Conservation (phyloP, 106 monocot species). For the Narthecium ossifragum region DNA sequence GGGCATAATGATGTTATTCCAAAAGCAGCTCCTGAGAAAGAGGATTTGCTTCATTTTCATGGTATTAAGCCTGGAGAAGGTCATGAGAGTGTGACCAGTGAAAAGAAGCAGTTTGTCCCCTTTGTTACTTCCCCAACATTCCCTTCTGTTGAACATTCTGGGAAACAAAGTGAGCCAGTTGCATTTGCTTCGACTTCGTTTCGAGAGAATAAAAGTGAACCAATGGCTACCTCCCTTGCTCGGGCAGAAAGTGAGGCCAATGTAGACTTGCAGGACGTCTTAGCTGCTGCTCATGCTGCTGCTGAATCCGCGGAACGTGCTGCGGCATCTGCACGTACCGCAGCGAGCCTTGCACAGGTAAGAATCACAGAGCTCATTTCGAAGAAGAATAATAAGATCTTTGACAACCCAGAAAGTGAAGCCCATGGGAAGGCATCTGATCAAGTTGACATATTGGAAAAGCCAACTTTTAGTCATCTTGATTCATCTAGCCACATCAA, state of each 20-base stretch:
- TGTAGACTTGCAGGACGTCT: constrained; percentile 70
- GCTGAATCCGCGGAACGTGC: constrained; percentile 82
- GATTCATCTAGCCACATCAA: constrained; percentile 15
- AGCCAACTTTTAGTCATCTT: constrained; percentile 30
- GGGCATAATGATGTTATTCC: constrained; percentile 3
- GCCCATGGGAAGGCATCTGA: not conserved
- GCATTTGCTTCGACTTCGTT: not conserved
- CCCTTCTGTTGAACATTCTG: not conserved
- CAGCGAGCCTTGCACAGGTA: constrained; percentile 79
- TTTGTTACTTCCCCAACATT: constrained; percentile 45
- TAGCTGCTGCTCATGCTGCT: constrained; percentile 79
- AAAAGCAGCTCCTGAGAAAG: not conserved
- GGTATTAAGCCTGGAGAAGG: too few species aligned
- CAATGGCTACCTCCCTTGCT: constrained; percentile 4
- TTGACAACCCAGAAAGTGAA: constrained; percentile 15
- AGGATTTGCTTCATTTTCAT: constrained; percentile 2
- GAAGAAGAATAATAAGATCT: constrained; percentile 15
- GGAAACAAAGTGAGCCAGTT: constrained; percentile 13
- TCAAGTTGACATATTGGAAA: constrained; percentile 4
- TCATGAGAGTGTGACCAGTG: constrained; percentile 11
- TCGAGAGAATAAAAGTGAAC: constrained; percentile 8
- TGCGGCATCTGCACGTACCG: constrained; percentile 72
- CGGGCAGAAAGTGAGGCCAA: constrained; percentile 18
- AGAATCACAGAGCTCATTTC: constrained; percentile 59
- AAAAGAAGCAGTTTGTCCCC: constrained; percentile 49